Evolutionary conservation across 139 green algal genomes (phyloP), one percentile per base, ranked within the genome.

Genomic region (Deuterostichococcus epilithicus): DNA sequence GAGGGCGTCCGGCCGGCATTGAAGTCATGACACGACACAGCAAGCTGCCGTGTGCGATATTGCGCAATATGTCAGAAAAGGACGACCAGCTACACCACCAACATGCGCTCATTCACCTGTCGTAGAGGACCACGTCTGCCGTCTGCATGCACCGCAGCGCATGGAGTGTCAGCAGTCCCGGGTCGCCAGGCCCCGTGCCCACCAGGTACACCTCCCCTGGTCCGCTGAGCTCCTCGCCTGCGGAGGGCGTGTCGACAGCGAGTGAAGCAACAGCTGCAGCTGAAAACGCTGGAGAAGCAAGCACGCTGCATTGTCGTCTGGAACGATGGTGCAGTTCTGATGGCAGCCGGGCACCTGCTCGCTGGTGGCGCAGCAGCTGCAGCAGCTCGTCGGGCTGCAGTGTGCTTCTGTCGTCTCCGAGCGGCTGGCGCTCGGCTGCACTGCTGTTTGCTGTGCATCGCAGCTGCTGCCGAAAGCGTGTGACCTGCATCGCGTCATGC

Each of bases 71-170:
- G n/a, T n/a, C n/a, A n/a, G n/a, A n/a, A n/a, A n/a, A n/a, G n/a
- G n/a, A n/a, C n/a, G 42, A 13, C 8, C 42, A 23, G 42, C 8
- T 13, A 52, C 13, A 52, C 42, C 8, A 52, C 8, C 42, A 52
- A 52, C 13, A 8, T 2, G n/a, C n/a, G 26, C 63, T 5, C 3
- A 1, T 76, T 25, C 13, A 88, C 85, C 93, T 89, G 84, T 99
- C 96, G 78, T 99, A 99, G 15, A 99, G 84, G 32, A 99, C 92
- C 1, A 99, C 94, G 80, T 99, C 92, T 28, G 94, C 96, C 0
- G 79, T 88, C 63, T 96, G 89, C 90, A 99, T 95, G 28, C 98
- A 85, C 76, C 91, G 89, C 8, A 92, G 85, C 13, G 95, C 94
- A 5, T 85, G 78, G 67, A 99, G 81, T 1, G 96, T 99, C 8